A percentile compares a stretch with the other conserved stretches of the same genome.
These are phyloP conservation scores for Penicillium sp. DNA, from an alignment of 2,329 filamentous ascomycete species.

Conservation along the genomic window DNA sequence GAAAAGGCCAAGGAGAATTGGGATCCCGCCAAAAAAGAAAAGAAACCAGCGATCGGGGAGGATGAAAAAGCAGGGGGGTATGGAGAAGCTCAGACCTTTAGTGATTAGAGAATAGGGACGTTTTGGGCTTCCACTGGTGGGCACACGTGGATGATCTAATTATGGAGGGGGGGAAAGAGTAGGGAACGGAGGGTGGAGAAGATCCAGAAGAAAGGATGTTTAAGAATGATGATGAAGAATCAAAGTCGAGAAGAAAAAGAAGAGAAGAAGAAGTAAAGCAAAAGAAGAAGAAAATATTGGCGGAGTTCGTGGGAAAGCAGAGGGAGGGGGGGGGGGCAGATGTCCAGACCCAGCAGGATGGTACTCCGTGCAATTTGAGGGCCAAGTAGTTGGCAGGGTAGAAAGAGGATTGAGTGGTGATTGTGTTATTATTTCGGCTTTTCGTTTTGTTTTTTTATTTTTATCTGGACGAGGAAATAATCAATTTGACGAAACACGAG, in stretches of 20 bases:
- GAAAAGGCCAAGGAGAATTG: not conserved
- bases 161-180: constrained; percentile 12
- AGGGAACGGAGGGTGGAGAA: constrained; percentile 8
- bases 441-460: too few species aligned
- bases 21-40: constrained; percentile 6
- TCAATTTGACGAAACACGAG: not conserved
- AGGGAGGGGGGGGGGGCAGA: too few species aligned
- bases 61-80: constrained; percentile 4
- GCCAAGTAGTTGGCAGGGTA: not conserved
- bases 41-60: constrained; percentile 10
- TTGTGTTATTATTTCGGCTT: not conserved
- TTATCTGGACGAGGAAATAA: not conserved
- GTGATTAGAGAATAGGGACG: not conserved
- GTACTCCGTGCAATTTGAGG: not conserved
- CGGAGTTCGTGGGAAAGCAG: constrained; percentile 2
- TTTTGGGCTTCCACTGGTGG: constrained; percentile 7
- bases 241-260: constrained; percentile 2
- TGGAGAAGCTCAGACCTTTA: constrained; percentile 24
- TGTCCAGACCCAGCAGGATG: constrained; percentile 1
- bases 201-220: constrained; percentile 2
- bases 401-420: not conserved
- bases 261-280: constrained; percentile 9
- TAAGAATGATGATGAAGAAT: not conserved
- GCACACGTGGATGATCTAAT: constrained; percentile 22
- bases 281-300: constrained; percentile 21